A percentile compares a stretch with the other conserved stretches of the same genome.
Evolutionary conservation across 306 rosid species (phyloP).

Genomic region (Malus sieversii): DNA sequence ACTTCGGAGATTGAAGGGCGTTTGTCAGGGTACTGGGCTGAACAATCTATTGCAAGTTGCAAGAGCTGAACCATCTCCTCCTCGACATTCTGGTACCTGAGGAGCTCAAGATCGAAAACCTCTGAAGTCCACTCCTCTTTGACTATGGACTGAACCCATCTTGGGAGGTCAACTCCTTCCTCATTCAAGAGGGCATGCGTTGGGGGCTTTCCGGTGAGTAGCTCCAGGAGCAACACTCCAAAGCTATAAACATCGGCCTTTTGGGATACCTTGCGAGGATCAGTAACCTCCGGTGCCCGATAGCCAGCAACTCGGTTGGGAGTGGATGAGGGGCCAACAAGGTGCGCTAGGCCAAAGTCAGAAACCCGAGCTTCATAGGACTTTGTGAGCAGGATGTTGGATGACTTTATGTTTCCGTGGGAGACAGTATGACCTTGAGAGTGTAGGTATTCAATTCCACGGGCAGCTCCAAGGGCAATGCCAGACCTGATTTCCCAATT

Average conservation of each 20-base stretch:
- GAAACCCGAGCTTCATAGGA: slow-evolving; percentile 41
- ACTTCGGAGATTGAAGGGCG: slow-evolving; percentile 39
- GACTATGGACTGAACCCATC: slow-evolving; percentile 51
- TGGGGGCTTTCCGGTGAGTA: slow-evolving; percentile 46
- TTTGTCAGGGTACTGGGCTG: slow-evolving; percentile 44
- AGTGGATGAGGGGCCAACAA: slow-evolving; percentile 40
- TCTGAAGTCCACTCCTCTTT: slow-evolving; percentile 49
- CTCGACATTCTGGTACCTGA: slow-evolving; percentile 40
- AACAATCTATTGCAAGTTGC: slow-evolving; percentile 48
- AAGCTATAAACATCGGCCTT: slow-evolving; percentile 52
- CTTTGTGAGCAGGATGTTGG: slow-evolving; percentile 43
- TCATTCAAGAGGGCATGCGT: slow-evolving; percentile 37
- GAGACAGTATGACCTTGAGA: slow-evolving; percentile 36
- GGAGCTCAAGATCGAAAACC: slow-evolving; percentile 47
- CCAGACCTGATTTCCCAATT: slow-evolving; percentile 42
- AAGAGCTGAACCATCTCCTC: slow-evolving; percentile 50
- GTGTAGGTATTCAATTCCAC: slow-evolving; percentile 40
- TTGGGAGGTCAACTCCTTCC: slow-evolving; percentile 49
- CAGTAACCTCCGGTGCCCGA: slow-evolving; percentile 50
- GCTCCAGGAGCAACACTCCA: slow-evolving; percentile 45
- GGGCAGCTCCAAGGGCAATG: slow-evolving; percentile 43
- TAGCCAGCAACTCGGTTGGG: slow-evolving; percentile 45
- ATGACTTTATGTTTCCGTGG: slow-evolving; percentile 46
- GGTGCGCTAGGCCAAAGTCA: slow-evolving; percentile 45
- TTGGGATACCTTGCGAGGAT: slow-evolving; percentile 45